These are phyloP conservation scores for Cinchona pubescens DNA, from an alignment of 257 asterid species.

Conservation along the genomic window DNA sequence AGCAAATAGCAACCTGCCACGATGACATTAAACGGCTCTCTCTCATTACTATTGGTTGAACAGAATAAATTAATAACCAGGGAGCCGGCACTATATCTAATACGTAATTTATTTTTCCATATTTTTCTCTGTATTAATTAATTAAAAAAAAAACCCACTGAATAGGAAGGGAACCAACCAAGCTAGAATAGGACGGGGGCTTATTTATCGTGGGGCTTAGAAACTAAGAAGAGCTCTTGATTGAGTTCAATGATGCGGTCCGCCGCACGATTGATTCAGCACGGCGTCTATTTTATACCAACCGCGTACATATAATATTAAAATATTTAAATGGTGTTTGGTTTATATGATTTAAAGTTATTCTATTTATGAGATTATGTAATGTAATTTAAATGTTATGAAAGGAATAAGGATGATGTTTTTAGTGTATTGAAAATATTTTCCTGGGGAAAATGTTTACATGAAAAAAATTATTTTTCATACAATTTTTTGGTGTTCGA, in stretches of 20 bases:
- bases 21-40: neutral
- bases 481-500: too few species aligned
- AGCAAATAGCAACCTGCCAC: conserved; percentile 5
- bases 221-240: conserved; percentile 17
- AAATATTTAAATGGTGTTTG: too few species aligned
- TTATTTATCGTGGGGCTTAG: conserved; percentile 9
- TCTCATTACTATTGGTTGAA: conserved; percentile 5
- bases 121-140: neutral
- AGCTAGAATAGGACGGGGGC: neutral
- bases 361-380: too few species aligned
- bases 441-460: too few species aligned
- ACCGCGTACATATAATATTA: too few species aligned
- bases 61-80: neutral
- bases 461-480: too few species aligned
- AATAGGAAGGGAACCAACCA: conserved; percentile 17
- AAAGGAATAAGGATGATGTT: too few species aligned
- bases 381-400: too few species aligned
- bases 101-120: neutral
- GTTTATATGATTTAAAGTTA: too few species aligned
- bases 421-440: too few species aligned
- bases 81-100: too few species aligned
- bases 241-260: conserved; percentile 39
- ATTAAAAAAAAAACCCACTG: too few species aligned
- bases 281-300: neutral
- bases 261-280: conserved; percentile 55